phyloP scores from a whole-genome alignment of 2,329 filamentous ascomycete species.

The Pseudomassariella vexata region DNA sequence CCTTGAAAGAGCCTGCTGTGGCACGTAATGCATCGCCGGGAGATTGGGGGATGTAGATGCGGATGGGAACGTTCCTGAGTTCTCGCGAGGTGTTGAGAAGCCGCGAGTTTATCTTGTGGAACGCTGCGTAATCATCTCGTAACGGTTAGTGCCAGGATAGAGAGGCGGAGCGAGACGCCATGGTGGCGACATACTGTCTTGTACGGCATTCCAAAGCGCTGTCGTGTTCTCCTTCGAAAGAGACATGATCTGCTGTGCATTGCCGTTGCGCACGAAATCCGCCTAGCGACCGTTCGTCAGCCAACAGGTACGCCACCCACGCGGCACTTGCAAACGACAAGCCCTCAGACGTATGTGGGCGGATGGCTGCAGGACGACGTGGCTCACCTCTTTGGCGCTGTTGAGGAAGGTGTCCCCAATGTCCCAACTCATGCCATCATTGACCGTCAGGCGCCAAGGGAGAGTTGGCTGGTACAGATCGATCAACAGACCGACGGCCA shows the following conservation, averaged over 20 bases:
- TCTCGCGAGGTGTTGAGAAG: slow-evolving; percentile 70
- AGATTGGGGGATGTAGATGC: slow-evolving; percentile 73
- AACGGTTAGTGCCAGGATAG: neutral
- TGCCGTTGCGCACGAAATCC: slow-evolving; percentile 83
- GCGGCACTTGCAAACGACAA: too few species aligned
- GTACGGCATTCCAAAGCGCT: slow-evolving; percentile 74
- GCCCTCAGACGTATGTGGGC: neutral
- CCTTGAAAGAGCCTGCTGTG: slow-evolving; percentile 51
- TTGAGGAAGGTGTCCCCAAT: slow-evolving; percentile 60
- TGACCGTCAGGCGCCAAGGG: slow-evolving; percentile 50
- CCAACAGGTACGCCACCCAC: too few species aligned
- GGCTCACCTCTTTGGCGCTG: slow-evolving; percentile 53
- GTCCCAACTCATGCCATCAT: slow-evolving; percentile 52
- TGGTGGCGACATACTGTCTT: slow-evolving; percentile 51
- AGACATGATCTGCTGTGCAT: slow-evolving; percentile 84
- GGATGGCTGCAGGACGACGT: neutral
- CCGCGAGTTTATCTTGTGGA: slow-evolving; percentile 67
- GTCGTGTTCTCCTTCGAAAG: slow-evolving; percentile 80
- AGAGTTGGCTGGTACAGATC: slow-evolving; percentile 51
- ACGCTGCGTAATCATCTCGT: slow-evolving; percentile 66
- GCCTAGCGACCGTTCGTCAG: too few species aligned
- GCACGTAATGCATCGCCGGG: slow-evolving; percentile 21
- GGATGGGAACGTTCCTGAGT: slow-evolving; percentile 78
- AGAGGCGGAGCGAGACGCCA: neutral
- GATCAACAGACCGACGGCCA: slow-evolving; percentile 32